Evolutionary conservation across 805 yeast species (phyloP).

Genomic region (Kluyveromyces wickerhamii): DNA sequence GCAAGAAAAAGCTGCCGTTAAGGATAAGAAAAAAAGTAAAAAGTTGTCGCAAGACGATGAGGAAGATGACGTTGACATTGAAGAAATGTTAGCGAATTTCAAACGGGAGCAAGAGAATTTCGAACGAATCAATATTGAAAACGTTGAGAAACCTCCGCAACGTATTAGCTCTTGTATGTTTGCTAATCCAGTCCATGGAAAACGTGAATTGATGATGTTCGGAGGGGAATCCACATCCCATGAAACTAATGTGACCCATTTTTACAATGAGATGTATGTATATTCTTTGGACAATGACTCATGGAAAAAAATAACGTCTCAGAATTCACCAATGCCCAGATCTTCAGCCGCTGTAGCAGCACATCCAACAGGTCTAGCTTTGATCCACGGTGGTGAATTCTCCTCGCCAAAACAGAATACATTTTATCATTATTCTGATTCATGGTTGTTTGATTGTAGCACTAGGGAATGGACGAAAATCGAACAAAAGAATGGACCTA

Average conservation of each 20-base stretch:
- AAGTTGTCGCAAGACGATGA: conserved; percentile 69
- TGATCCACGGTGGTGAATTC: conserved; percentile 94
- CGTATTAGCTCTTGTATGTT: conserved; percentile 71
- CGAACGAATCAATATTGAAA: conserved; percentile 58
- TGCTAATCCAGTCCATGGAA: conserved; percentile 66
- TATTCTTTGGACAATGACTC: conserved; percentile 68
- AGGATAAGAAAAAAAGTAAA: conserved; percentile 65
- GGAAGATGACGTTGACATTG: conserved; percentile 77
- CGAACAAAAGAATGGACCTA: conserved; percentile 68
- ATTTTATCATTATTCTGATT: conserved; percentile 92
- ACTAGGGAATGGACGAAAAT: conserved; percentile 86
- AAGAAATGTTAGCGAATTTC: conserved; percentile 67
- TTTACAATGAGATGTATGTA: conserved; percentile 73
- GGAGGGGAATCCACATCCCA: conserved; percentile 74
- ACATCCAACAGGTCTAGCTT: conserved; percentile 80
- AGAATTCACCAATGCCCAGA: conserved; percentile 85
- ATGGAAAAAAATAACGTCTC: conserved; percentile 75
- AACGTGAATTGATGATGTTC: conserved; percentile 70
- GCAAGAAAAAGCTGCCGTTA: conserved; percentile 61
- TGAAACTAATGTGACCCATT: conserved; percentile 44
- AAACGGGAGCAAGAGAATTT: conserved; percentile 75
- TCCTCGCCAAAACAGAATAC: conserved; percentile 94
- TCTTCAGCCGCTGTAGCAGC: conserved; percentile 91
- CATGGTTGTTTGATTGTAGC: conserved; percentile 84
- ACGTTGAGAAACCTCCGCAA: conserved; percentile 51